Evolutionary conservation across 129 eudicot species (phyloP).

Genomic region (Daucus carota): DNA sequence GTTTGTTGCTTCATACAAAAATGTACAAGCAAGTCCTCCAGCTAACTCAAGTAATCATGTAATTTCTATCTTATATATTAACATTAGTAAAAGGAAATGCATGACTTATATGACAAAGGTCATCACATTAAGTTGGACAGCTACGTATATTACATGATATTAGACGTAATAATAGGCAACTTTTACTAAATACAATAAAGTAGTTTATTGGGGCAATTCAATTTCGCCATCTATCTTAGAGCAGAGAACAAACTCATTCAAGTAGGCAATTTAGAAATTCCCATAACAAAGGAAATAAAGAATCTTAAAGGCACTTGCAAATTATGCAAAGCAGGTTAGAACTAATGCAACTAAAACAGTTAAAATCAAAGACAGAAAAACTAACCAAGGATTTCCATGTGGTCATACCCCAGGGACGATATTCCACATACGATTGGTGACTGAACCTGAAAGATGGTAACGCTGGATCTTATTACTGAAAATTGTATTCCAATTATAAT

Average conservation of each 20-base stretch:
- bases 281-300: neutral
- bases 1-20: neutral
- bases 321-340: neutral
- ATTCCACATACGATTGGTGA: constrained; percentile 87
- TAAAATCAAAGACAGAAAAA: constrained; percentile 9
- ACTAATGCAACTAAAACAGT: neutral
- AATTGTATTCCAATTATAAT: neutral
- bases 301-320: neutral
- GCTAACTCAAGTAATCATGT: neutral
- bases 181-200: neutral
- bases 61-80: neutral
- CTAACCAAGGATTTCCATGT: constrained; percentile 95
- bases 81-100: neutral
- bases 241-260: neutral
- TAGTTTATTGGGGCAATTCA: neutral
- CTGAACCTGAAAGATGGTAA: constrained; percentile 50
- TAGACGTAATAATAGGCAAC: neutral
- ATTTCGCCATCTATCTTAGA: neutral
- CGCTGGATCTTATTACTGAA: constrained; percentile 9
- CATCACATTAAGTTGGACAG: neutral
- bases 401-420: constrained; percentile 96
- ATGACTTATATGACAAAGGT: neutral
- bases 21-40: neutral
- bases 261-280: neutral
- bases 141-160: neutral